Base-by-base conservation (phyloP, 495 filamentous ascomycete genomes). In the Hypoxylon cercidicola region DNA sequence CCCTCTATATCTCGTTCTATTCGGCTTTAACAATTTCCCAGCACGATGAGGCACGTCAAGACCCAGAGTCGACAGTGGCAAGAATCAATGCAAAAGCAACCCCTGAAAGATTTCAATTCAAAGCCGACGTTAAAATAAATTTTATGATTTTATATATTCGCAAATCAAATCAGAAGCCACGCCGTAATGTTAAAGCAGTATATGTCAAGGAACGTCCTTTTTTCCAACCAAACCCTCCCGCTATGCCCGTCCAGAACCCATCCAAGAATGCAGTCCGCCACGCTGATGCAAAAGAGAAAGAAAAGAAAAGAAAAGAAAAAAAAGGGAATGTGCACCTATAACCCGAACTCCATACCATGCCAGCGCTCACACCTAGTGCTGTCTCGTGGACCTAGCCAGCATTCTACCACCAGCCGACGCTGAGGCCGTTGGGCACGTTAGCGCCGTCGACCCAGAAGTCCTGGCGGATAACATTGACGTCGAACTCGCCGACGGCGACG, bases 381-480 rank as follows among this genome's bases (percentile, higher is more conserved):
- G 15, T 16, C 10, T 6, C 32, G 6, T n/a, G 3, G 16, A 20
- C n/a, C 3, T 30, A 25, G 19, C 15, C 18, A 46, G 16, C 34
- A 41, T n/a, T 30, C 54, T 63, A 68, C 40, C 43, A 68, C 49
- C 49, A 72, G 13, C 48, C 58, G 25, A 71, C 52, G 47, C 71
- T 71, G 30, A 73, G 15, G 0, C 71, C 69, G 21, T 68, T 65
- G 13, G 69, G 69, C 16, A 40, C 55, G 15, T 60, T 19, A 21
- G 37, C 25, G 20, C 67, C 72, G 18, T 58, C 48, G 0, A 44
- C 55, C 15, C n/a, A 16, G 30, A 55, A 69, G 48, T 62, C 71
- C 60, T 74, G 72, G 12, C 10, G 2, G n/a, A 72, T 62, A 18
- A 56, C 40, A 46, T 65, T 66, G 25, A 61, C 32, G 12, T 72